Conservation (phyloP, 2,329 filamentous ascomycete genomes). For the Fusarium sp. region DNA sequence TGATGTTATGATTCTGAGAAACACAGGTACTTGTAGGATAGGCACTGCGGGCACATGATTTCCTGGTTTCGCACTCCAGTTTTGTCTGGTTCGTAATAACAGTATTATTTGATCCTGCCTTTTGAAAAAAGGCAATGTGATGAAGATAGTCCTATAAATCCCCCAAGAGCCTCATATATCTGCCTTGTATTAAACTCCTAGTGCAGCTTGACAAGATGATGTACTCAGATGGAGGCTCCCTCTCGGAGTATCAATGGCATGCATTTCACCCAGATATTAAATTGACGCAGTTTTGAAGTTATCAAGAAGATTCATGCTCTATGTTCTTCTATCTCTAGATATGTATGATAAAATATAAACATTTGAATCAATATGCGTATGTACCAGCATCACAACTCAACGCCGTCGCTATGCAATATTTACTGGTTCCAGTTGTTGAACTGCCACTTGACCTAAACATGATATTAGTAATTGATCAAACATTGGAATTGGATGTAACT, state of each 20-base stretch:
- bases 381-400: slow-evolving; percentile 22
- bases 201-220: background rate
- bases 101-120: too few relatives aligned
- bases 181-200: too few relatives aligned
- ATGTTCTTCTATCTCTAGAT: slow-evolving; percentile 13
- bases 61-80: too few relatives aligned
- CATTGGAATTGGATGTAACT: background rate
- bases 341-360: slow-evolving; percentile 27
- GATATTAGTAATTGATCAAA: background rate
- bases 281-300: background rate
- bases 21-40: too few relatives aligned
- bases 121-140: too few relatives aligned
- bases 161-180: too few relatives aligned
- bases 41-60: too few relatives aligned
- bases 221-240: background rate
- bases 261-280: background rate
- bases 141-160: too few relatives aligned
- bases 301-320: background rate
- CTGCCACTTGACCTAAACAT: slow-evolving; percentile 39
- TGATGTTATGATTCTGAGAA: too few relatives aligned
- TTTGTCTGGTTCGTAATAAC: too few relatives aligned
- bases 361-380: slow-evolving; percentile 32
- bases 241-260: background rate
- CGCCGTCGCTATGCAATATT: slow-evolving; percentile 1
- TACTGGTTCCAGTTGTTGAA: slow-evolving; percentile 42